A percentile compares a stretch with the other conserved stretches of the same genome.
Evolutionary conservation across 2,329 filamentous ascomycete species (phyloP).

Genomic region (Monilinia fructigena): DNA sequence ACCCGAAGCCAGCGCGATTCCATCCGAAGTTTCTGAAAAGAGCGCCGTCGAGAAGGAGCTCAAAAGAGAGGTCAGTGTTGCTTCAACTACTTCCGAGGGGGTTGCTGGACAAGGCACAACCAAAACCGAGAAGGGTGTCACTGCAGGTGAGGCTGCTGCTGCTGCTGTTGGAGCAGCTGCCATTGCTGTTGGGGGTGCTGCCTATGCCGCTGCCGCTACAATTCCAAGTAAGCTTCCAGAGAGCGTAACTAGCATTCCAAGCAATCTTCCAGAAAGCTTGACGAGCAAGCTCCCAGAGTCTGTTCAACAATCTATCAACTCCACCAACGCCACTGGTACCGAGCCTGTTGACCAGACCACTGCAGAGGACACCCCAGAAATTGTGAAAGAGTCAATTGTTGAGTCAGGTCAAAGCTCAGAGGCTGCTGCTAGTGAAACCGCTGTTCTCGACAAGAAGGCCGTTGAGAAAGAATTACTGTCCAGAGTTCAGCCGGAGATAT

Average conservation of each 20-base stretch:
- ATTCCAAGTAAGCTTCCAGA: slow-evolving; percentile 54
- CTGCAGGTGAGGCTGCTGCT: slow-evolving; percentile 45
- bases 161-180: slow-evolving; percentile 48
- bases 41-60: slow-evolving; percentile 69
- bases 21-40: slow-evolving; percentile 69
- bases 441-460: slow-evolving; percentile 71
- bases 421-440: slow-evolving; percentile 65
- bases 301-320: slow-evolving; percentile 52
- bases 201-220: slow-evolving; percentile 46
- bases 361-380: slow-evolving; percentile 53
- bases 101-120: slow-evolving; percentile 52
- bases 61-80: slow-evolving; percentile 62
- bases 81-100: slow-evolving; percentile 57
- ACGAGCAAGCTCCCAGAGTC: slow-evolving; percentile 53
- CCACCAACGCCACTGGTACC: slow-evolving; percentile 42
- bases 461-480: slow-evolving; percentile 73
- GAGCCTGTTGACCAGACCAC: slow-evolving; percentile 42
- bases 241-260: slow-evolving; percentile 46
- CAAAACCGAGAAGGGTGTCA: slow-evolving; percentile 51
- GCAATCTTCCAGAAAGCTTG: slow-evolving; percentile 54
- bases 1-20: slow-evolving; percentile 67
- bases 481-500: slow-evolving; percentile 51
- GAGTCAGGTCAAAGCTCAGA: slow-evolving; percentile 64
- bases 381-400: slow-evolving; percentile 57
- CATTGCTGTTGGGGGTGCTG: slow-evolving; percentile 45